Evolutionary conservation across 1,139 yeast species (phyloP).

Genomic region (Meyerozyma smithsonii): DNA sequence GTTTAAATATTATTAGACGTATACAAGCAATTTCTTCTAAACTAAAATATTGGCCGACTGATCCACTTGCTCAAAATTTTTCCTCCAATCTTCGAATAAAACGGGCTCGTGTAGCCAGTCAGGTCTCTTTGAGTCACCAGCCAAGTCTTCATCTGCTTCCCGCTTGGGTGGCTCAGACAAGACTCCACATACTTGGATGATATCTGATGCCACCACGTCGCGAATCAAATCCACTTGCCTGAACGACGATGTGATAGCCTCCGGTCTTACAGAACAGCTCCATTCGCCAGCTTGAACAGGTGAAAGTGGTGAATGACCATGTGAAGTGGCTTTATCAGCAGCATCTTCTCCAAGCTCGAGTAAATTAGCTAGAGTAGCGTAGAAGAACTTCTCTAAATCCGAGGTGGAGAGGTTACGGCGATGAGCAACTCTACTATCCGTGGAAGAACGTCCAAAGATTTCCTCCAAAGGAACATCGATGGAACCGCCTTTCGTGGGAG

Average conservation of each 20-base stretch:
- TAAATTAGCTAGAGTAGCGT: constrained; percentile 48
- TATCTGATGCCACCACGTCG: constrained; percentile 28
- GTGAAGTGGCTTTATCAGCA: constrained; percentile 9
- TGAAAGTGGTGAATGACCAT: constrained; percentile 29
- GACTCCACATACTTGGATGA: constrained; percentile 27
- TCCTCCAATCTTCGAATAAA: constrained; percentile 39
- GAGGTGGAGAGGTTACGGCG: constrained; percentile 43
- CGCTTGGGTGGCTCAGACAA: constrained; percentile 18
- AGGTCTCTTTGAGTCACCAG: constrained; percentile 16
- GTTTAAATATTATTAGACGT: too few relatives aligned
- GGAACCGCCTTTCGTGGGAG: constrained; percentile 17
- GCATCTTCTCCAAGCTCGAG: constrained; percentile 40
- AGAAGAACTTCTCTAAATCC: constrained; percentile 48
- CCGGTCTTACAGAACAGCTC: constrained; percentile 44
- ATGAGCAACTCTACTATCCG: constrained; percentile 33
- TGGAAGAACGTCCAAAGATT: constrained; percentile 19
- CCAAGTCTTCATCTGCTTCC: constrained; percentile 19
- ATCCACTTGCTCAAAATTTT: constrained; percentile 15
- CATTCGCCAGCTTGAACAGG: constrained; percentile 27
- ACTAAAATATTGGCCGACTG: not conserved
- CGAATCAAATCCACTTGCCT: constrained; percentile 36
- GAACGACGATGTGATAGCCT: constrained; percentile 43
- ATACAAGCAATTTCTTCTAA: too few relatives aligned
- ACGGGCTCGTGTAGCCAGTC: constrained; percentile 30
- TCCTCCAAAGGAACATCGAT: constrained; percentile 16